Base-by-base conservation (phyloP, 345 rosid genomes). In the Eucalyptus marginata region DNA sequence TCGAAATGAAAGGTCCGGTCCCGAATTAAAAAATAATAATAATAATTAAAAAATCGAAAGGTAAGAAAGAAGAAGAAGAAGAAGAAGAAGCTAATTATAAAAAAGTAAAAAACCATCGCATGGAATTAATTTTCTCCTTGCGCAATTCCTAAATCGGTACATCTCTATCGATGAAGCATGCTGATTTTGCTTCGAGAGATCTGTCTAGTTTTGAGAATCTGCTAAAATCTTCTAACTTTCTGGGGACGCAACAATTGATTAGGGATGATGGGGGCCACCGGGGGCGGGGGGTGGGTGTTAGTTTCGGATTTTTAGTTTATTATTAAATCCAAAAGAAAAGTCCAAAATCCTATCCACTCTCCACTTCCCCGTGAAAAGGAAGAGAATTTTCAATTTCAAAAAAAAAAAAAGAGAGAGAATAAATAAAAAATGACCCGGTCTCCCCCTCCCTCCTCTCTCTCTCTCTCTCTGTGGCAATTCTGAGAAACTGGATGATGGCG, bases 401-500 rank as follows among this genome's bases (percentile, higher is more conserved):
- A 33, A 3, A 3, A 29, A 2, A 18, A 33, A 8, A 11, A 11
- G 13, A 25, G 3, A 10, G 3, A 5, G 27, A 40, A 76, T 36
- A 24, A 33, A n/a, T 2, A 17, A 5, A 10, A 68, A 71, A 16
- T 0, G 47, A 36, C 47, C 27, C 47, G 27, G 83, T 76, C 47
- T 10, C 43, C 81, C 2, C 2, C 6, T 0, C 40, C 1, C 10
- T 1, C 22, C 22, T 8, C 2, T 2, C 40, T 8, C 40, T 13
- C 20, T 15, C 22, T 18, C 79, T 59, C n/a, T 59, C 31, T 27
- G 0, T 59, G 16, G 20, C 76, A 64, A 7, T 76, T 36, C 83
- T 6, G 83, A 76, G 46, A 76, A 18, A 76, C 83, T 76, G 2
- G 81, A 36, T 20, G 46, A 17, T 33, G 44, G 16, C 68, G 33